Base-by-base conservation (phyloP, 2,329 filamentous ascomycete genomes). In the Colletotrichum ledebouriae region DNA sequence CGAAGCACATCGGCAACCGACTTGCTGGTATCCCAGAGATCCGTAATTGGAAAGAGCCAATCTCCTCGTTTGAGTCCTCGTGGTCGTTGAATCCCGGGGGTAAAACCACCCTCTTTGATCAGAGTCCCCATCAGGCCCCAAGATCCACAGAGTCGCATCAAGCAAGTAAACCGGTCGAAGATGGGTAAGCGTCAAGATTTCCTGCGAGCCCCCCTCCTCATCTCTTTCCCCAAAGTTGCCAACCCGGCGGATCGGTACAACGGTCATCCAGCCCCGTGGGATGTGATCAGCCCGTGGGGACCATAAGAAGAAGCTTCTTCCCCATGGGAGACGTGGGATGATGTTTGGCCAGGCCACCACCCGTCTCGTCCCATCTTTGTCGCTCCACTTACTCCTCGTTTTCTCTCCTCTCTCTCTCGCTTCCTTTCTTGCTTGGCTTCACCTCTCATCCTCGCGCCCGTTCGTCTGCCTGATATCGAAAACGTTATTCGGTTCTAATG, bases 401-500 rank as follows among this genome's bases (percentile, higher is more conserved):
- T 34, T 49, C 41, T 44, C 42, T 44, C 17, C 25, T 5, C 25
- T 25, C 60, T 39, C 12, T 56, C 33, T 42, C 17, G 34, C 41
- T 44, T 34, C 22, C 60, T 46, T 66, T 46, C 22, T 17, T 37
- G 49, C 22, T 34, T 33, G 49, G 49, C 49, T 1, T 50, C 55
- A 44, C 42, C 33, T 42, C 47, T 47, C 39, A 17, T 56, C 60
- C 6, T 29, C 29, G 29, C 29, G 1, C 29, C 29, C 7, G 29
- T 7, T 60, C 39, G 55, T 59, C 59, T 4, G 37, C 64, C 59
- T 67, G 50, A 46, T 57, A 56, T 59, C 69, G 61, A 58, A 55
- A 41, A 60, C 56, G 46, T 63, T 55, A 47, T 34, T 58, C 39
- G 63, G 39, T 59, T 67, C 71, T 69, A 73, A 79, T 81, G 77